Base-by-base conservation (phyloP, 2,329 filamentous ascomycete genomes). In the Penicillium brevicompactum region DNA sequence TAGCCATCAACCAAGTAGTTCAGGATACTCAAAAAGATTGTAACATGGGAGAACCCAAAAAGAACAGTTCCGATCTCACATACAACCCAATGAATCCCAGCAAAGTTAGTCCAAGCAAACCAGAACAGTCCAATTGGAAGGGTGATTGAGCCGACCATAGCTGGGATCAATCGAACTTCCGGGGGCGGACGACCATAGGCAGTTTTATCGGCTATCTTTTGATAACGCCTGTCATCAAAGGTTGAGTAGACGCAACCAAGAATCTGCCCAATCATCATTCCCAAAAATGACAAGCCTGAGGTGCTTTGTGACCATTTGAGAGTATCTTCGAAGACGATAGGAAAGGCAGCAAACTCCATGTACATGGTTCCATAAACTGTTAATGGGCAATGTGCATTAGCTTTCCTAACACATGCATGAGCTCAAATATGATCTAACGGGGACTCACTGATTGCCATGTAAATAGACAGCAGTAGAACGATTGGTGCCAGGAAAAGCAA, bases 321-420 rank as follows among this genome's bases (percentile, higher is more conserved):
- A 27, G 66, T 62, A 16, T 69, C 67, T 59, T 76, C 67, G 40
- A 75, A 81, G 4, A 81, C 70, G n/a, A 79, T 77, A 0, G 78
- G 78, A 53, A 79, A 80, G 4, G 78, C 79, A 34, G 75, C 72
- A 57, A 81, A 81, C 47, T 78, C 64, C 59, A 81, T 76, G 56
- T 80, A 81, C 27, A 81, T 70, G 5, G 77, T 74, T 5, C 78
- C 75, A 51, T 81, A 81, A 1, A 75, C 70, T 53, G 79, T 44
- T 3, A 1, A 38, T 5, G 9, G 5, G 7, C 24, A 8, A 8
- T 27, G 24, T 8, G 2, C 5, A 16, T 49, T 49, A 32, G 48
- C 2, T 5, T n/a, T 32, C 13, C n/a, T 6, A 27, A 27, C 24
- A 27, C n/a, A 14, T 16, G 32, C 8, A 44, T 11, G 14, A n/a